Base-by-base conservation (phyloP, 2,329 filamentous ascomycete species). In the Pyricularia pennisetigena region DNA sequence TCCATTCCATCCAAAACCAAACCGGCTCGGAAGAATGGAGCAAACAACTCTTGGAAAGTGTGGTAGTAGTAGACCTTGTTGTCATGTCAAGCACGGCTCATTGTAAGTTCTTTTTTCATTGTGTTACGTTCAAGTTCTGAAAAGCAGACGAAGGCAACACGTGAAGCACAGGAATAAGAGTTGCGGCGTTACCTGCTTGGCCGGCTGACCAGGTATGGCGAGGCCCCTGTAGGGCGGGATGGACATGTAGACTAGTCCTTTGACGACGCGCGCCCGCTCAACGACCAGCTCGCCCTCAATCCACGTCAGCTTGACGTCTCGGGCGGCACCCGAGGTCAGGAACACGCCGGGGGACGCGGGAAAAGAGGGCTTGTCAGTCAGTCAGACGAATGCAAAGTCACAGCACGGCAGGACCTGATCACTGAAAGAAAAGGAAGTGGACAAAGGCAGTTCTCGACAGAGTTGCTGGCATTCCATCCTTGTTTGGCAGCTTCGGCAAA, bases 1-100 rank as follows among this genome's bases (percentile, higher is more conserved):
- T 83, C 81, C 64, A 84, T 73, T 3, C 75, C 78, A 70, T 83
- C 82, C 71, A 83, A 74, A 6, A 80, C 77, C 29, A 84, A 71
- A 0, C 79, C 0, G 82, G 78, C 69, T 83, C 81, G 71, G 82
- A 83, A 68, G 78, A 79, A 67, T 4, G 26, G 65, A n/a, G 62
- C 29, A 35, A 59, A 67, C 6, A 65, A 28, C 57, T 69, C 66
- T 64, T 67, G 57, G 59, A 65, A 28, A 20, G 23, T 69, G 20
- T 69, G 70, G 66, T 71, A 69, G 64, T 70, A 71, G 68, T 68
- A 66, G 28, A 54, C 64, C 41, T 67, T 24, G 30, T 16, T 10
- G 20, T 16, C 10, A 10, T 10, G 6, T n/a, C n/a, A 24, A 24
- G 20, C 23, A 61, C 4, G 23, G 23, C 12, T 24, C 57, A 10